These are phyloP conservation scores for Cyanodermella asteris DNA, from an alignment of 2,329 filamentous ascomycete genomes.

Conservation along the genomic window DNA sequence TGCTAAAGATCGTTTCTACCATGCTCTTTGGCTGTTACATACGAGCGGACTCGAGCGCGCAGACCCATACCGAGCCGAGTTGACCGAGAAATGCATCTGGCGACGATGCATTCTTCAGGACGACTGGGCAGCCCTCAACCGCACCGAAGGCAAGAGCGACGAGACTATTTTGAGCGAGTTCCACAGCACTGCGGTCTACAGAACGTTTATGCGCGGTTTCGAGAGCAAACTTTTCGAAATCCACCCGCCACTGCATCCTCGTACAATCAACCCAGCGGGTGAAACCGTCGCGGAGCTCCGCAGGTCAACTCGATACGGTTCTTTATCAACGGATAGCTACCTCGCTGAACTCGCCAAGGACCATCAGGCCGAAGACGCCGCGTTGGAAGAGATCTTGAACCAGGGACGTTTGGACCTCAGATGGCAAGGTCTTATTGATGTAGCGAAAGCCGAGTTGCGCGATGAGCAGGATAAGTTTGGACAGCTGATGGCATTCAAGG, in stretches of 20 bases:
- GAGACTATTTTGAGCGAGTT: constrained; percentile 40
- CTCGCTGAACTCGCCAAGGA: constrained; percentile 47
- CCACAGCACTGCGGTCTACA: constrained; percentile 43
- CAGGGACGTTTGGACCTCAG: constrained; percentile 50
- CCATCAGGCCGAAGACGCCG: constrained; percentile 49
- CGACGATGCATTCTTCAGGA: constrained; percentile 65
- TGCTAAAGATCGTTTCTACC: constrained; percentile 44
- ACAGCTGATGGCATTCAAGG: too few relatives aligned
- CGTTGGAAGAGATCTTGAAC: constrained; percentile 41
- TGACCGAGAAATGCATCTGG: constrained; percentile 50
- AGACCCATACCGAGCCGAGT: constrained; percentile 33
- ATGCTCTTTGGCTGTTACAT: constrained; percentile 41
- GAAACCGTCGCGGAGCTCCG: constrained; percentile 39
- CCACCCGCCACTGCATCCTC: constrained; percentile 26
- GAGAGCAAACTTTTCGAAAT: constrained; percentile 30
- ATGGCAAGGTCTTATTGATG: constrained; percentile 24
- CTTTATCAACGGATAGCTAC: constrained; percentile 40
- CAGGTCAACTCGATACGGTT: constrained; percentile 28
- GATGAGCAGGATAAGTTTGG: constrained; percentile 6
- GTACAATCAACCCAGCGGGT: constrained; percentile 32
- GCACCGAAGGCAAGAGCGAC: constrained; percentile 54
- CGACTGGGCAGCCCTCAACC: constrained; percentile 63
- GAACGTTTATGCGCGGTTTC: constrained; percentile 42
- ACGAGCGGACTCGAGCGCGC: constrained; percentile 31
- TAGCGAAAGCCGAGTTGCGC: constrained; percentile 3